Conservation (phyloP, 2,329 filamentous ascomycete species). For the Monosporascus sp. region DNA sequence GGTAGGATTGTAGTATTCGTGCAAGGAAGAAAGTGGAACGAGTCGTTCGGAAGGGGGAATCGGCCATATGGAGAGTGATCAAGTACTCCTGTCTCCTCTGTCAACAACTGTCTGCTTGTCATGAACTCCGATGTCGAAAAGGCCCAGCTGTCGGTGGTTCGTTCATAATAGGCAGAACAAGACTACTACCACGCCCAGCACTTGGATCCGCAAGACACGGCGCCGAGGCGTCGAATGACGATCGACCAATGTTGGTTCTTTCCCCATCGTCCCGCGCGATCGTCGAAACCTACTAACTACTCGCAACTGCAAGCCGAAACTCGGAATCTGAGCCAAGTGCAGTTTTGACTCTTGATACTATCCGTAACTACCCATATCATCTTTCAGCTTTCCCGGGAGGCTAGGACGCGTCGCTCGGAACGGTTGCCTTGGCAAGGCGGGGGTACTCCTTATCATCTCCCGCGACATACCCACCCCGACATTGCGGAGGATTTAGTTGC, state of each 20-base stretch:
- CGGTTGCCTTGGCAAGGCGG: no score
- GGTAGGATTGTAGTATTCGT: constrained; percentile 34
- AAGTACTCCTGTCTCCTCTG: background rate
- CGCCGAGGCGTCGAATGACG: background rate
- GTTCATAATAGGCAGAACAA: background rate
- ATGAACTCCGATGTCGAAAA: background rate
- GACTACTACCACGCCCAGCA: background rate
- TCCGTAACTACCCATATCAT: no score
- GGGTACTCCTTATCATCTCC: no score
- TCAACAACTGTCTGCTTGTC: background rate
- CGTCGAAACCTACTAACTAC: background rate
- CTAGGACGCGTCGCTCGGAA: no score
- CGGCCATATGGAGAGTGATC: constrained; percentile 25
- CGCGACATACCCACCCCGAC: no score
- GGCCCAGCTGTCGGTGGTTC: background rate
- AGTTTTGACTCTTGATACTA: no score
- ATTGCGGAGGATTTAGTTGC: no score
- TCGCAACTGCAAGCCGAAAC: no score
- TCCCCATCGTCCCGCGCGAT: background rate
- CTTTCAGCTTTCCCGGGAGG: no score
- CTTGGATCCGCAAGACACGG: background rate
- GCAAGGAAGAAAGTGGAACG: constrained; percentile 43
- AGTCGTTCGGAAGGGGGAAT: constrained; percentile 37
- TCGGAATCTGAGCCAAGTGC: no score
- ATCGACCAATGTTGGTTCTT: background rate